These are phyloP conservation scores for Apiotrichum veenhuisii DNA, from an alignment of 1,284 basidiomycete genomes.

Conservation along the genomic window DNA sequence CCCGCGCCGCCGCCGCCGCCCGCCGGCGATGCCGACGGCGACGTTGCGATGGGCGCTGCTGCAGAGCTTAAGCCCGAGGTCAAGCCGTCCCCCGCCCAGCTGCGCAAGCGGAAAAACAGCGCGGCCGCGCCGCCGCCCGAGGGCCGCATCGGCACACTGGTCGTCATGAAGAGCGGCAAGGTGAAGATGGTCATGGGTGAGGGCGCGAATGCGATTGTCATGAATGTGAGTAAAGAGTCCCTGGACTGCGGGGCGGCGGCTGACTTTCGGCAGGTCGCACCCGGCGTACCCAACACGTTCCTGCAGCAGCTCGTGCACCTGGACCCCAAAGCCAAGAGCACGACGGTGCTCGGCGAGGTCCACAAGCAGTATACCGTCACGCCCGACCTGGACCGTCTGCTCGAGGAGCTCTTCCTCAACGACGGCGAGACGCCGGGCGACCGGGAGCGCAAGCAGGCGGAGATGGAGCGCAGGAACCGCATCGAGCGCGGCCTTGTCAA, in stretches of 20 bases:
- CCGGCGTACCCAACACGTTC: conserved; percentile 81
- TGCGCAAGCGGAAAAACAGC: conserved; percentile 33
- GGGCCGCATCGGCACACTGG: conserved; percentile 74
- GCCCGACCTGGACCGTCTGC: conserved; percentile 74
- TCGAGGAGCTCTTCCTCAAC: conserved; percentile 61
- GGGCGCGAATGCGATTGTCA: conserved; percentile 72
- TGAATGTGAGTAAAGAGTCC: conserved; percentile 59
- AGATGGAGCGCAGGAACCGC: conserved; percentile 30
- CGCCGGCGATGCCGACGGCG: conserved; percentile 30
- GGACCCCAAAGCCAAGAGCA: conserved; percentile 58
- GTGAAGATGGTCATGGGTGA: conserved; percentile 80
- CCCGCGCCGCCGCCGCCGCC: conserved; percentile 19
- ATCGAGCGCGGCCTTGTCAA: conserved; percentile 57
- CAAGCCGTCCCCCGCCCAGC: conserved; percentile 31
- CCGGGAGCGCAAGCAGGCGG: conserved; percentile 41
- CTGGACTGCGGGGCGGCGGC: too few relatives aligned
- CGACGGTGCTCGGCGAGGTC: conserved; percentile 76
- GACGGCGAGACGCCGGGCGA: conserved; percentile 47
- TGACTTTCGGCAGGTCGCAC: conserved; percentile 67
- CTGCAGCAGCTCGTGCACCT: conserved; percentile 80
- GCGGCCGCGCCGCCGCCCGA: conserved; percentile 55
- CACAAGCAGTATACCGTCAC: conserved; percentile 80
- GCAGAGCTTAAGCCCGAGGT: conserved; percentile 21
- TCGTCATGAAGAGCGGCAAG: conserved; percentile 76
- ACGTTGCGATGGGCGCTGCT: conserved; percentile 5